These are phyloP conservation scores for Thyridium curvatum DNA, from an alignment of 2,329 filamentous ascomycete species.

Conservation along the genomic window DNA sequence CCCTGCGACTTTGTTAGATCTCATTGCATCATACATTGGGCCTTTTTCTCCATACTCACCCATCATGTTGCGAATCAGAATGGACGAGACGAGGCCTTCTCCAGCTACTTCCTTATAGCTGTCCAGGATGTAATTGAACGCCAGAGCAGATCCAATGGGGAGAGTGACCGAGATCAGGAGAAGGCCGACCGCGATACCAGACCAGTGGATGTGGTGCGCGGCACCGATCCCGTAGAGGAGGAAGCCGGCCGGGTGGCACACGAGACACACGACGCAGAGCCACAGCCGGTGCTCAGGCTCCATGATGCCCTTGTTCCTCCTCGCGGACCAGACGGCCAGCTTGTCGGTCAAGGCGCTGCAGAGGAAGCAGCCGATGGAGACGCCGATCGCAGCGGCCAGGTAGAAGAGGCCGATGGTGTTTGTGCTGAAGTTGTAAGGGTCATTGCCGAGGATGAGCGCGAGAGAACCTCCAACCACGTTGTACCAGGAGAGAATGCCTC, in stretches of 20 bases:
- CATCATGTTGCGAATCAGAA: constrained; percentile 15
- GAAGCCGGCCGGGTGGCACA: constrained; percentile 11
- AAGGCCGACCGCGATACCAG: constrained; percentile 18
- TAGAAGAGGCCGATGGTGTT: constrained; percentile 40
- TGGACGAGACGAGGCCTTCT: constrained; percentile 12
- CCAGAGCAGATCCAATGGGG: constrained; percentile 13
- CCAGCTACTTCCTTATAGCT: constrained; percentile 17
- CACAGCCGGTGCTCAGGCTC: constrained; percentile 41
- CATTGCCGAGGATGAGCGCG: constrained; percentile 39
- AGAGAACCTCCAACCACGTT: no score
- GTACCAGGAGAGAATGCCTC: no score
- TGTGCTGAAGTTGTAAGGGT: constrained; percentile 36
- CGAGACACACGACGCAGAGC: constrained; percentile 9
- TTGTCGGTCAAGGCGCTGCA: constrained; percentile 39
- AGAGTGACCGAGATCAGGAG: constrained; percentile 13
- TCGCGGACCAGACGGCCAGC: constrained; percentile 29
- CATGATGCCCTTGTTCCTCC: constrained; percentile 35
- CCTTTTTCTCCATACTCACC: no score
- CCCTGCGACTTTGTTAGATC: no score
- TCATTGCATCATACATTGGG: no score
- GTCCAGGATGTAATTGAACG: constrained; percentile 15
- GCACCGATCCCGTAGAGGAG: constrained; percentile 16
- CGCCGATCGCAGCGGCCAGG: constrained; percentile 35
- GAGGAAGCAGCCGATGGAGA: constrained; percentile 30
- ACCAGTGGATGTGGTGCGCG: constrained; percentile 22